Evolutionary conservation across 2,329 filamentous ascomycete genomes (phyloP).

Genomic region (Phialocephala subalpina): DNA sequence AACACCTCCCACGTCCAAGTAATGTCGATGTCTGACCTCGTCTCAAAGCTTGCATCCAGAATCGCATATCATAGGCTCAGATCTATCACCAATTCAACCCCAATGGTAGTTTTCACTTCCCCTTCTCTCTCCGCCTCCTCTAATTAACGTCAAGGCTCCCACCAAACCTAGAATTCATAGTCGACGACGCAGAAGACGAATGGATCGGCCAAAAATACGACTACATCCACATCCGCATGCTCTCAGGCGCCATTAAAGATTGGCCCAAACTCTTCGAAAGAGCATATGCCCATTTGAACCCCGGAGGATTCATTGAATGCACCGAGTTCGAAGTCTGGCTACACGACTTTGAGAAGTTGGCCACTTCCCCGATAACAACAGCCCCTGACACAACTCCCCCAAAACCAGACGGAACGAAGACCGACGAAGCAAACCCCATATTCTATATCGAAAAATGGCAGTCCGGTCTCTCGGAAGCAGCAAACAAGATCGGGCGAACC

Average conservation of each 20-base stretch:
- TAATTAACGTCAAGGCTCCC: slow-evolving; percentile 30
- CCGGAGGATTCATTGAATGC: slow-evolving; percentile 39
- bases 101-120: slow-evolving; percentile 28
- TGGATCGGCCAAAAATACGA: slow-evolving; percentile 39
- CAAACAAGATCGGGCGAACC: slow-evolving; percentile 46
- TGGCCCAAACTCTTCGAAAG: slow-evolving; percentile 35
- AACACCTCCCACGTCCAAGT: slow-evolving; percentile 26
- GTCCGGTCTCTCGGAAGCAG: slow-evolving; percentile 28
- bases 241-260: slow-evolving; percentile 47
- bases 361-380: not conserved
- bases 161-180: slow-evolving; percentile 42
- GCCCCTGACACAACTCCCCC: not conserved
- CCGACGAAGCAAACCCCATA: slow-evolving; percentile 3
- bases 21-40: slow-evolving; percentile 32
- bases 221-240: slow-evolving; percentile 49
- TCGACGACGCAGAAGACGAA: slow-evolving; percentile 45
- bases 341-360: slow-evolving; percentile 18
- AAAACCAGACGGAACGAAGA: not conserved
- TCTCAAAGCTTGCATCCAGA: slow-evolving; percentile 30
- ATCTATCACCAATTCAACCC: slow-evolving; percentile 40
- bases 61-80: slow-evolving; percentile 36
- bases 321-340: slow-evolving; percentile 37
- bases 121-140: not conserved
- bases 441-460: slow-evolving; percentile 32
- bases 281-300: slow-evolving; percentile 33